Evolutionary conservation across 1,284 basidiomycete genomes (phyloP), one percentile per base, ranked within the genome.

Genomic region (Mycosarcoma maydis): DNA sequence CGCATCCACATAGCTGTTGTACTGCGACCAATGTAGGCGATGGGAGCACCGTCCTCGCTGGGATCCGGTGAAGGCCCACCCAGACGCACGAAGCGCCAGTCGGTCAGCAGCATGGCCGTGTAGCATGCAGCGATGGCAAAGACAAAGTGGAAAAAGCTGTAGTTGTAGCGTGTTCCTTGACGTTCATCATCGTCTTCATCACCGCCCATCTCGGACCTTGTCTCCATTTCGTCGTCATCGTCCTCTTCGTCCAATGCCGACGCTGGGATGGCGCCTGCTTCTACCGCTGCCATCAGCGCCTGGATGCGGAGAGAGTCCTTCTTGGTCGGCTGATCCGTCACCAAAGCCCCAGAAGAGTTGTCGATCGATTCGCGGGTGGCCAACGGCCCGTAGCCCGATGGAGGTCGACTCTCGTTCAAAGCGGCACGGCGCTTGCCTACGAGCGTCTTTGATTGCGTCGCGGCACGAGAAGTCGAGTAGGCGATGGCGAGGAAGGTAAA

Each of bases 1-100:
- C 96, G 86, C 92, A 98, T 98, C 95, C 96, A 98, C 95, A 99
- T 98, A 3, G 95, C 93, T 5, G 92, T 90, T 79, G 94, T 91
- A 10, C 92, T 95, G 42, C 93, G 88, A 20, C 95, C 95, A 56
- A 98, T 98, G 83, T 92, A 94, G 30, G 97, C 92, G 73, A 95
- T 90, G 30, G 80, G 81, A 22, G 88, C 86, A 50, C 87, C 86
- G 33, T 86, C 85, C 64, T 87, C 85, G 16, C 83, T 80, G n/a
- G 73, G 71, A 32, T 72, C 70, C 13, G 50, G 53, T 56, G 51
- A 69, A 10, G 73, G 59, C 0, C 70, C 75, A 7, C 70, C 68
- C 17, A 78, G 52, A 23, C 69, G 50, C 29, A 81, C 76, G 33
- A 75, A 77, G 4, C 70, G 58, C 95, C 96, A 98, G 83, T 99